Evolutionary conservation across 805 yeast species (phyloP), one percentile per base, ranked within the genome.

Genomic region (Candida glaebosa): DNA sequence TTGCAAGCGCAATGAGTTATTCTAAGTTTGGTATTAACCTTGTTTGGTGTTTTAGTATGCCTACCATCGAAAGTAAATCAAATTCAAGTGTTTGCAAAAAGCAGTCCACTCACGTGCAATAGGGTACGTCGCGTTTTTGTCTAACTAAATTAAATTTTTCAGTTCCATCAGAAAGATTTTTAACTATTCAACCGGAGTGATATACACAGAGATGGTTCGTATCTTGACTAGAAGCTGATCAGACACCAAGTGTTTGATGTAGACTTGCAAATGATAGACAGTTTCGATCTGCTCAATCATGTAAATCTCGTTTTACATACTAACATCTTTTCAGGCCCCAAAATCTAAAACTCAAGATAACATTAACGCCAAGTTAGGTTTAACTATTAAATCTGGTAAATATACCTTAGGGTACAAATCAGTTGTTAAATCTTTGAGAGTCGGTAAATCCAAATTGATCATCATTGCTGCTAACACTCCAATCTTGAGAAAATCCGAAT

Each of bases 371-470:
- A 90, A 90, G 81, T 88, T 93, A 73, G 95, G 96, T 73, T 85
- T 93, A 74, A 91, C 87, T 67, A 86, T 93, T 81, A 93, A 90
- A 82, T 90, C 98, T 65, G 99, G 99, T 82, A 93, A 93, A 80
- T 91, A 88, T 84, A 85, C 97, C 87, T 85, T 93, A 65, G 99
- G 99, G 71, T 93, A 89, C 96, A 91, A 91, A 82, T 87, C 97
- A 61, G 91, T 95, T 73, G 84, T 93, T 75, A 93, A 93, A 87
- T 78, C 98, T 62, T 81, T 93, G 73, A 90, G 99, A 82, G 87
- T 87, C 74, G 97, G 96, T 71, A 91, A 91, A 84, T 95, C 99
- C 63, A 93, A 93, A 87, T 84, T 93, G 75, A 79, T 93, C 71
- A 85, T 93, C 79, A 82, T 93, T 67, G 96, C 99, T 66, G 93